These are phyloP conservation scores for Fistulifera solaris DNA, from an alignment of 108 stramenopile genomes.

Conservation along the genomic window DNA sequence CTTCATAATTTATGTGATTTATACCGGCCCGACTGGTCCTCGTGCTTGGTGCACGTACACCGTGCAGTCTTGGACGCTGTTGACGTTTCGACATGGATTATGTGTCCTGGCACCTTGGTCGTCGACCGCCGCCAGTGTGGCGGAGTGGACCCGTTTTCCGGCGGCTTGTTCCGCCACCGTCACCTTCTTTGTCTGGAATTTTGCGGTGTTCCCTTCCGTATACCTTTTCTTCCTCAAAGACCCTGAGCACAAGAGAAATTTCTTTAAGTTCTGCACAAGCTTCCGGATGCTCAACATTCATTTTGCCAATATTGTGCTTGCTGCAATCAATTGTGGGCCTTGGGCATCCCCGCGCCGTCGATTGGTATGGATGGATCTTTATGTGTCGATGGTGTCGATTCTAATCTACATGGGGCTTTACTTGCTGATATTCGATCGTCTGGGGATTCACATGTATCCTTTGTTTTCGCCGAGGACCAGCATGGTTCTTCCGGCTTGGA, in stretches of 20 bases:
- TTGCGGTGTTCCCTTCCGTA: constrained; percentile 56
- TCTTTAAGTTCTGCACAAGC: constrained; percentile 42
- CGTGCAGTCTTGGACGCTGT: constrained; percentile 52
- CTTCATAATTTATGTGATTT: constrained; percentile 16
- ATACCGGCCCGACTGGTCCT: constrained; percentile 13
- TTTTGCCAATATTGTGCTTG: constrained; percentile 53
- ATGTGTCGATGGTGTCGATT: constrained; percentile 28
- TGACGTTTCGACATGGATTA: constrained; percentile 49
- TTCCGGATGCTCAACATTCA: constrained; percentile 69
- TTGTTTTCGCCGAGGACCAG: constrained; percentile 60
- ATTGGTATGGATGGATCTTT: constrained; percentile 49
- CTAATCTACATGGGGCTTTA: constrained; percentile 44
- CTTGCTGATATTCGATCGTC: constrained; percentile 63
- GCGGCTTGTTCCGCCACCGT: constrained; percentile 48
- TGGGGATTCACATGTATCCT: constrained; percentile 76
- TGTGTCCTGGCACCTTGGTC: constrained; percentile 38
- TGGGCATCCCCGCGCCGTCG: constrained; percentile 27
- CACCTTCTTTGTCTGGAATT: constrained; percentile 75
- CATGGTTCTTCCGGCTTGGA: constrained; percentile 26
- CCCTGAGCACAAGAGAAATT: constrained; percentile 30
- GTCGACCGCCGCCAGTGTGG: constrained; percentile 20
- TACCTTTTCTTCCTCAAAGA: constrained; percentile 41
- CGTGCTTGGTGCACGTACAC: constrained; percentile 48
- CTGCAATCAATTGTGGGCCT: constrained; percentile 27
- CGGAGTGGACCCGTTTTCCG: constrained; percentile 53